Base-by-base conservation (phyloP, 2,329 filamentous ascomycete genomes). In the Ascochyta fabae region DNA sequence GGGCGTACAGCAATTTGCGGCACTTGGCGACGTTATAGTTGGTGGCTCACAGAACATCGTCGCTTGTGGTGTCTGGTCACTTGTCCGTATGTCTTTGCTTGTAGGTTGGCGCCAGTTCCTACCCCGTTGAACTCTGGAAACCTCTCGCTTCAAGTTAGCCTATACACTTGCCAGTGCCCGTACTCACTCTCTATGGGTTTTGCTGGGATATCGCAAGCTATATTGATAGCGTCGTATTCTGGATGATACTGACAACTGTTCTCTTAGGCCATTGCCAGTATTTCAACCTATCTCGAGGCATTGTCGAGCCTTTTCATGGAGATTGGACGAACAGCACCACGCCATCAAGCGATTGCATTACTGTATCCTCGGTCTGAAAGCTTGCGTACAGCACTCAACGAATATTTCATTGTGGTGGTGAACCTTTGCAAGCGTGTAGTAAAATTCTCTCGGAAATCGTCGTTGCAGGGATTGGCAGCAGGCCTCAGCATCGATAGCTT, bases 21-120 rank as follows among this genome's bases (percentile, higher is more conserved):
- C 75, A 0, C 56, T 81, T n/a, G 79, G 79, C 4, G 76, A 77
- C 61, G 64, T 76, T 6, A 26, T 26, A 3, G 39, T 81, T 15
- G 78, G 79, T 0, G 78, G 76, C 1, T 76, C 75, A 0, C 79
- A 81, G 59, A 81, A 80, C 38, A 42, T 81, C 0, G 66, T 81
- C 6, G 78, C 79, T 0, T 78, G 77, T 52, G 72, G 78, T 9
- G 77, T 82, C 0, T 82, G 79, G 80, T 71, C 77, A 0, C 51
- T 79, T 1, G 77, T 81, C 7, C 72, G 78, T 36, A 72, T 77
- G 57, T 73, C 77, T 2, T 65, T 81, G 19, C 55, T 78, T 39
- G 77, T 81, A 74, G 24, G 24, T 26, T 26, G 24, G 24, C 24
- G 24, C 24, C 24, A 26, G 24, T 26, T 26, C 24, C 24, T 26